A percentile compares a stretch with the other conserved stretches of the same genome.
Evolutionary conservation across 2,329 filamentous ascomycete species (phyloP).

Genomic region (Nothophaeocryptopus gaeumannii): DNA sequence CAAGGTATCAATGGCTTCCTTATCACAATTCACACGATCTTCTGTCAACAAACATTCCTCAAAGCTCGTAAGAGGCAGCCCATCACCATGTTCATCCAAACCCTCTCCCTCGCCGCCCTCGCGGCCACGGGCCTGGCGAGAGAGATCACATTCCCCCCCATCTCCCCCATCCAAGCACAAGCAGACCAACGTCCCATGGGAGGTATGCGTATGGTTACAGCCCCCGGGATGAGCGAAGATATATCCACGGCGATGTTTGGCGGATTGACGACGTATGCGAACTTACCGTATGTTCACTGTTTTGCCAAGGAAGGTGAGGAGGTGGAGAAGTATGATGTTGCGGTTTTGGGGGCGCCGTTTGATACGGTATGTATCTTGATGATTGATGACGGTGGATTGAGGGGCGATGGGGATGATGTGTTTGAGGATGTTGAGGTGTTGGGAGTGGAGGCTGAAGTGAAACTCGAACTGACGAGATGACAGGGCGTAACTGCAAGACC

Average conservation of each 20-base stretch:
- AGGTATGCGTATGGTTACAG: slow-evolving; percentile 10
- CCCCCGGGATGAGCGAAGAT: slow-evolving; percentile 19
- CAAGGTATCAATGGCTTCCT: not conserved
- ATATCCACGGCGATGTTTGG: slow-evolving; percentile 33
- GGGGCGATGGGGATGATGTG: no score
- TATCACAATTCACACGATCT: no score
- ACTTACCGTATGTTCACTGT: slow-evolving; percentile 50
- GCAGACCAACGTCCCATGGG: slow-evolving; percentile 34
- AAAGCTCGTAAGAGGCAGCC: no score
- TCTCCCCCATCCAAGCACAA: slow-evolving; percentile 30
- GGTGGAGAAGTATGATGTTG: slow-evolving; percentile 48
- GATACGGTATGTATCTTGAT: slow-evolving; percentile 43
- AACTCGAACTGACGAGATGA: not conserved
- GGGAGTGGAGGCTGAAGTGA: not conserved
- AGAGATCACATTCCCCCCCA: slow-evolving; percentile 46
- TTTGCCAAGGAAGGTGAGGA: slow-evolving; percentile 35
- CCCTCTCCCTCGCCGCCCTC: not conserved
- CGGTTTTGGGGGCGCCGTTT: slow-evolving; percentile 49
- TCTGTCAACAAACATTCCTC: no score
- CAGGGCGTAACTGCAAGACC: slow-evolving; percentile 52
- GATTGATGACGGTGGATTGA: not conserved
- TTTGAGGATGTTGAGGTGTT: no score
- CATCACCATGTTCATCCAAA: not conserved
- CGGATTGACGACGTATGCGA: slow-evolving; percentile 48
- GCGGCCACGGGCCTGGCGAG: slow-evolving; percentile 30